Conservation (phyloP, 2,329 filamentous ascomycete species). For the Paraconiothyrium sp. region DNA sequence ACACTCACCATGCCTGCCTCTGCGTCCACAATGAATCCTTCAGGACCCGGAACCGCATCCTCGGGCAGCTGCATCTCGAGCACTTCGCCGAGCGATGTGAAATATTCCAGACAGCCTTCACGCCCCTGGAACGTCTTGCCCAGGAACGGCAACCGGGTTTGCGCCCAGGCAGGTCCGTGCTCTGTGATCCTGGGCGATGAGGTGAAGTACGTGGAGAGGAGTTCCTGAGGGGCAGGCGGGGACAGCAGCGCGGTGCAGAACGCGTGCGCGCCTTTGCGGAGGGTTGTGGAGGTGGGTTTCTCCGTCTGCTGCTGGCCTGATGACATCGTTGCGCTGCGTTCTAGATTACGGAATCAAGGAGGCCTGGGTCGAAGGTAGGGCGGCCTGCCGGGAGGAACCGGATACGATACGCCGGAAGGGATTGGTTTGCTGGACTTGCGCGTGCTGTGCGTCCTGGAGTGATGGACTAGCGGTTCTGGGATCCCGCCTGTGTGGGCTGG, state of each 20-base stretch:
- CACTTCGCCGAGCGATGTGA: conserved; percentile 43
- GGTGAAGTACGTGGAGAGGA: conserved; percentile 41
- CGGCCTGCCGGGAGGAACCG: conserved; percentile 9
- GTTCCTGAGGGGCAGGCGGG: conserved; percentile 33
- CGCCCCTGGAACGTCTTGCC: conserved; percentile 47
- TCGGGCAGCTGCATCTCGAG: conserved; percentile 44
- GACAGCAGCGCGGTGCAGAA: conserved; percentile 44
- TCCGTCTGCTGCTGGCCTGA: conserved; percentile 22
- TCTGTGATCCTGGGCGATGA: conserved; percentile 50
- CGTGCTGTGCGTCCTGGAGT: no score
- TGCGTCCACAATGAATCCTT: conserved; percentile 50
- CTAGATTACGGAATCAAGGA: neutral
- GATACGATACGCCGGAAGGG: neutral
- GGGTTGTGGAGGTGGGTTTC: neutral
- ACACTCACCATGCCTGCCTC: conserved; percentile 49
- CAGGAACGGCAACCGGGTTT: conserved; percentile 50
- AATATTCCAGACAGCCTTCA: conserved; percentile 52
- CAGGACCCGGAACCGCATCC: conserved; percentile 45
- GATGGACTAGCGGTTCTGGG: neutral
- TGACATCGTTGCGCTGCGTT: conserved; percentile 19
- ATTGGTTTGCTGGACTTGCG: neutral
- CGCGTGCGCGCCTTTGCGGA: conserved; percentile 35
- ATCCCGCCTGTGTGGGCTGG: conserved; percentile 1
- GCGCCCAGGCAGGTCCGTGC: conserved; percentile 53
- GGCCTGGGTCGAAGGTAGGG: neutral